Evolutionary conservation across 805 yeast species (phyloP), one percentile per base, ranked within the genome.

Genomic region (Candida ortonii): DNA sequence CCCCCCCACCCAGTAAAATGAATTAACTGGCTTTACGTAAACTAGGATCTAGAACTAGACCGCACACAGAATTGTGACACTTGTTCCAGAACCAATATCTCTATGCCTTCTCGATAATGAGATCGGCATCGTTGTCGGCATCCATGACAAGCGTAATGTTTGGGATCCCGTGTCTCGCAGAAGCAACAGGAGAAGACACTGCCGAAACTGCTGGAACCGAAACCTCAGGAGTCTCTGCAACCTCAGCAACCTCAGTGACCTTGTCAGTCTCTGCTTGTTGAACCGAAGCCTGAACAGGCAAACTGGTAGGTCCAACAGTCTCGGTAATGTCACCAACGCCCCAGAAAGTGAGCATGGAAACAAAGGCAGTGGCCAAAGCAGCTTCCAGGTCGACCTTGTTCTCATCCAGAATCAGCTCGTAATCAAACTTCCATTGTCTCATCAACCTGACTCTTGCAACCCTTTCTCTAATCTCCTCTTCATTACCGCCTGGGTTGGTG

Each of bases 341-440:
- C 85, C 85, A 78, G 55, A 76, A 78, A n/a, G 82, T 73, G 60
- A 74, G 62, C 79, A 78, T 76, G 13, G 81, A 67, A 34, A 75
- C 56, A 46, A 78, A 78, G 1, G 70, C 81, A 6, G 84, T 76
- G n/a, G 78, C 73, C 33, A 79, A 51, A 3, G 74, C 81, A 25
- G 70, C 60, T 36, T 72, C 73, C n/a, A 62, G 52, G 48, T 73
- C 78, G 17, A 75, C 58, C 43, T 64, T 61, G 2, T 50, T 33
- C 32, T 65, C 70, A 52, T 77, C 81, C 17, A 78, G 53, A 21
- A 71, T 54, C 39, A 78, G 43, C 55, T 78, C 83, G 57, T 71
- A 79, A 52, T 79, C 84, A 44, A 76, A 67, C 45, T 69, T 67
- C 62, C 75, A 70, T 48, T 71, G 78, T 49, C 83, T 65, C 73